Base-by-base conservation (phyloP, 306 rosid genomes). In the Quercus mongolica region DNA sequence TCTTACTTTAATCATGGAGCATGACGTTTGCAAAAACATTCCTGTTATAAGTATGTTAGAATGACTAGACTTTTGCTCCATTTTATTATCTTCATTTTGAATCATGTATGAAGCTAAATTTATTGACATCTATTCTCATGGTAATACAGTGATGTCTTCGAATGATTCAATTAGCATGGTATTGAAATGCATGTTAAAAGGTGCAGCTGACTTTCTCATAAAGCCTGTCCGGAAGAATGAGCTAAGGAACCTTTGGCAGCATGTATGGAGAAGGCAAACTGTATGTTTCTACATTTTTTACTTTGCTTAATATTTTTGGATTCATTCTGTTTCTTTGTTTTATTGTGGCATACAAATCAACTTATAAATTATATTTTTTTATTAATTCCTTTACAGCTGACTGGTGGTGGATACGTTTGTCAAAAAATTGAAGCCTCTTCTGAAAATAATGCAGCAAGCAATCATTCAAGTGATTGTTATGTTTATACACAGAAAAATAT, bases 211-310 rank as follows among this genome's bases (percentile, higher is more conserved):
- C 78, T 95, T 91, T 90, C 98, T 95, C 75, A 94, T 95, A 51
- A 95, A 95, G 86, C 99, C 99, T 14, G 59, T 95, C 26, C 85
- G 99, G 77, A 95, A 84, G 82, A 95, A 95, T 83, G 98, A 95
- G 77, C 88, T 95, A 83, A 89, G 91, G 75, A 91, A 96, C 84
- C 81, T 96, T 71, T 96, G 99, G 99, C 99, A 93, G 85, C 99
- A 96, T 89, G 99, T 96, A 80, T 93, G 99, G 99, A 93, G 99
- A 83, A 90, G 94, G 82, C 94, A 91, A 87, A 71, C 97, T 0
- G 99, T 96, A 90, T 72, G 90, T 54, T 31, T 26, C 7, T n/a
- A 2, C 17, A 4, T 10, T 35, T 58, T 46, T 51, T 33, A 41
- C 28, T 4, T 3, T 71, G 46, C 61, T 59, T 59, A 69, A 55